Conservation (phyloP, 2,329 filamentous ascomycete species). For the Colletotrichum sojae region DNA sequence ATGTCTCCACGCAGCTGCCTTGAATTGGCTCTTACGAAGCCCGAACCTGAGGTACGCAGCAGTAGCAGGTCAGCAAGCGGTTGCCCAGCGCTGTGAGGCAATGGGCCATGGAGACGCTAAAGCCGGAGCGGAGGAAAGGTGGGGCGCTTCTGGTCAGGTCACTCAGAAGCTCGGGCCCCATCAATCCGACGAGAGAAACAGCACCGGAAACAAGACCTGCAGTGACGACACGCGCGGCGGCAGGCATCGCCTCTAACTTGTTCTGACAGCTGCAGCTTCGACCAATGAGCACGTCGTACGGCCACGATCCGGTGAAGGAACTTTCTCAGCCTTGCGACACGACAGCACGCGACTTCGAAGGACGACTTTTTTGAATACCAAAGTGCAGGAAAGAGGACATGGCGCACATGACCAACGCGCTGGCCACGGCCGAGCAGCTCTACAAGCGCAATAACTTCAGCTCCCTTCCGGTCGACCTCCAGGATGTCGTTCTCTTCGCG, state of each 20-base stretch:
- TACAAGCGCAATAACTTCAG: constrained; percentile 68
- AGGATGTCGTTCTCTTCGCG: constrained; percentile 79
- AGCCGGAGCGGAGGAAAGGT: constrained; percentile 23
- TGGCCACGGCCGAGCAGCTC: constrained; percentile 81
- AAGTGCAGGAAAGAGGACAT: constrained; percentile 4
- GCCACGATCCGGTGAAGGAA: not conserved
- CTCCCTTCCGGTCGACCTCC: constrained; percentile 76
- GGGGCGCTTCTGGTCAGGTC: not conserved
- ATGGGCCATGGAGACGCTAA: constrained; percentile 14
- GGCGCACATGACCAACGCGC: constrained; percentile 68
- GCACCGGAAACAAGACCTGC: not conserved
- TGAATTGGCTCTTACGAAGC: constrained; percentile 37
- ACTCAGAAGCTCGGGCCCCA: constrained; percentile 28
- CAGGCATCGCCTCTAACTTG: constrained; percentile 25
- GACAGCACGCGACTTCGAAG: not conserved
- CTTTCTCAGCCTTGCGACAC: constrained; percentile 28
- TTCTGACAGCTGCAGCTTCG: constrained; percentile 26
- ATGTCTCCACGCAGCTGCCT: constrained; percentile 40
- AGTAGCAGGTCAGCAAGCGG: not conserved
- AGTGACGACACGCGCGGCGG: constrained; percentile 33
- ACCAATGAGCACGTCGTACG: constrained; percentile 29
- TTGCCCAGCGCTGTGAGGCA: constrained; percentile 13
- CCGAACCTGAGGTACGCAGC: constrained; percentile 33
- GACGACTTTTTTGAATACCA: too few species aligned
- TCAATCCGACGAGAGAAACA: not conserved